Evolutionary conservation across 768 basidiomycete species (phyloP), one percentile per base, ranked within the genome.

Genomic region (Boletus sp.): DNA sequence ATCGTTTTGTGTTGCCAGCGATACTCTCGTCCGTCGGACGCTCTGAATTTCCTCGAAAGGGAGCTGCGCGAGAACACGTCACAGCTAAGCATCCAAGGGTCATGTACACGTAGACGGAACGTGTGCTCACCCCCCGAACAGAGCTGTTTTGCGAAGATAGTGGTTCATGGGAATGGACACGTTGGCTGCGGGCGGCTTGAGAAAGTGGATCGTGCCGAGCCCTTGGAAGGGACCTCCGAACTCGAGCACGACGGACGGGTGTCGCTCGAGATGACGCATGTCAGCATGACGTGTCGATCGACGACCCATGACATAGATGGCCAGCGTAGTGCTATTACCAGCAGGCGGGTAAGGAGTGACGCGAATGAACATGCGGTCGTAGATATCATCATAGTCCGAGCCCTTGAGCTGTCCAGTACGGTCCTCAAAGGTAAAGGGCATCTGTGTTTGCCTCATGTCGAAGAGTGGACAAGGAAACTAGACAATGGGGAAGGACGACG

Each of bases 381-480:
- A 90, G 62, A 89, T 81, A 63, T 91, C 89, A 67, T 89, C 87
- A 59, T 83, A 90, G 76, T 91, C 87, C 1, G 86, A 79, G 47
- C 74, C 71, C 12, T 77, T 73, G 56, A 80, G 70, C 14, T 73
- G 70, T 18, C 82, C 86, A 0, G 87, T 85, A 46, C 85, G 82
- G 74, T 90, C 87, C 69, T 90, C 88, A 44, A 89, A 78, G 46
- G 80, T 80, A 60, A 81, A 81, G 17, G 85, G 83, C 55, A 83
- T 76, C 45, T 68, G 71, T 24, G 45, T 47, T 44, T 60, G 56
- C 30, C 64, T 50, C 55, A 61, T 67, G 49, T 14, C 35, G 50
- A 57, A 3, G 37, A 62, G 59, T 49, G 68, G 68, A 64, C n/a
- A 44, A 37, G 17, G 52, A 47, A 24, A 36, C 29, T 55, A 49